These are phyloP conservation scores for Gelatoporia subvermispora DNA, from an alignment of 768 basidiomycete genomes.

Conservation along the genomic window DNA sequence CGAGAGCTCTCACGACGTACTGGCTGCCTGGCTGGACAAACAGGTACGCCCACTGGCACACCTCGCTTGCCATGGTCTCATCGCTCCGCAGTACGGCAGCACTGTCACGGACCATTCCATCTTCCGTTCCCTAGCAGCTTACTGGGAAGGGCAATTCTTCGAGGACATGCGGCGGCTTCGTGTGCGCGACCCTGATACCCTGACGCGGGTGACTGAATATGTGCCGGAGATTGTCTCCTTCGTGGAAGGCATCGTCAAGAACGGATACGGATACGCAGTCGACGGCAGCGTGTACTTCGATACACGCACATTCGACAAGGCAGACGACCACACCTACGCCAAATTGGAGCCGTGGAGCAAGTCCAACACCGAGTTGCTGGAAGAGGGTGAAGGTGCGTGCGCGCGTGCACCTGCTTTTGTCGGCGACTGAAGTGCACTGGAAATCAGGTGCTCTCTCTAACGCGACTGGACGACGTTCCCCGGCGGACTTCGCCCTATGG, in stretches of 20 bases:
- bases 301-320: conserved; percentile 73
- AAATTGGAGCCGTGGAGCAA: conserved; percentile 96
- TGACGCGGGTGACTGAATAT: conserved; percentile 96
- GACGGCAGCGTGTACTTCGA: conserved; percentile 92
- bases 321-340: conserved; percentile 78
- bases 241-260: conserved; percentile 77
- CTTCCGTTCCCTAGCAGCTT: conserved; percentile 73
- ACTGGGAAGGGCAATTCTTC: conserved; percentile 91
- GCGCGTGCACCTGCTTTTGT: background rate
- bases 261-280: conserved; percentile 77
- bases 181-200: conserved; percentile 81
- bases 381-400: conserved; percentile 81
- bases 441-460: conserved; percentile 52
- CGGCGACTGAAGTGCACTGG: background rate
- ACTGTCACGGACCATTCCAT: conserved; percentile 85
- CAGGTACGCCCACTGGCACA: conserved; percentile 42
- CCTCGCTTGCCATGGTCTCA: conserved; percentile 6
- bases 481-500: conserved; percentile 96
- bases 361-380: conserved; percentile 83
- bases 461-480: conserved; percentile 64
- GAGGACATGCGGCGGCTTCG: conserved; percentile 86
- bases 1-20: conserved; percentile 70
- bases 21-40: conserved; percentile 68
- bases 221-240: conserved; percentile 92
- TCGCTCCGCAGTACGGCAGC: conserved; percentile 52